phyloP scores from a whole-genome alignment of 23 red algal genomes.

The Gracilaria domingensis region DNA sequence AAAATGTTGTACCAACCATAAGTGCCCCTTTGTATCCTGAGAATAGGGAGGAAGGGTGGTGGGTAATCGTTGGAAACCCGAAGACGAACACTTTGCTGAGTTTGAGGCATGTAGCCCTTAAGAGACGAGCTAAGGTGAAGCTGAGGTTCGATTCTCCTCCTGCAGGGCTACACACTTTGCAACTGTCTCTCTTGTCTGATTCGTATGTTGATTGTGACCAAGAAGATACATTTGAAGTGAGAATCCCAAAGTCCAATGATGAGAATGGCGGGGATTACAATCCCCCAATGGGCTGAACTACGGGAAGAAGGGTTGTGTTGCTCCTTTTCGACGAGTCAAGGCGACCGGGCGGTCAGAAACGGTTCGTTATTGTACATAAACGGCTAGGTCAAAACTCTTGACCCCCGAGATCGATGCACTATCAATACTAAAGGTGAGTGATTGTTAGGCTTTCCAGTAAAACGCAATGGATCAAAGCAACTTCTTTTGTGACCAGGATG shows the following conservation, averaged over 20 bases:
- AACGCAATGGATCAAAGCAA: no score
- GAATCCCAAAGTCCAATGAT: background rate
- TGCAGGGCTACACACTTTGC: constrained; percentile 56
- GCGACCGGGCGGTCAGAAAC: no score
- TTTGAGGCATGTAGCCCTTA: constrained; percentile 67
- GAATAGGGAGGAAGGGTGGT: constrained; percentile 90
- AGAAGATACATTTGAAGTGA: constrained; percentile 67
- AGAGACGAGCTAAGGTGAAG: constrained; percentile 44
- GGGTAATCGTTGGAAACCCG: constrained; percentile 82
- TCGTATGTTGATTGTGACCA: constrained; percentile 84
- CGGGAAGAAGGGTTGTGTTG: background rate
- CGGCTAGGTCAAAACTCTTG: no score
- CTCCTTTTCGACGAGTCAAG: no score
- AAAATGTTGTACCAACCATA: constrained; percentile 41
- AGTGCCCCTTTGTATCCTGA: constrained; percentile 74
- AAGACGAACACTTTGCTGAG: constrained; percentile 65
- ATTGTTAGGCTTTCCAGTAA: no score
- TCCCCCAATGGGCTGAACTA: background rate
- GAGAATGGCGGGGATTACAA: background rate
- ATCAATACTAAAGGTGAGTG: no score
- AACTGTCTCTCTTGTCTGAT: constrained; percentile 78
- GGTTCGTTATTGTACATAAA: no score
- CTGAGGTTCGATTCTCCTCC: constrained; percentile 75
- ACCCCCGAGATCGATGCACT: no score
- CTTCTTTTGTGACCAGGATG: no score